Evolutionary conservation across 805 yeast species (phyloP).

Genomic region (Candida fluviatilis): DNA sequence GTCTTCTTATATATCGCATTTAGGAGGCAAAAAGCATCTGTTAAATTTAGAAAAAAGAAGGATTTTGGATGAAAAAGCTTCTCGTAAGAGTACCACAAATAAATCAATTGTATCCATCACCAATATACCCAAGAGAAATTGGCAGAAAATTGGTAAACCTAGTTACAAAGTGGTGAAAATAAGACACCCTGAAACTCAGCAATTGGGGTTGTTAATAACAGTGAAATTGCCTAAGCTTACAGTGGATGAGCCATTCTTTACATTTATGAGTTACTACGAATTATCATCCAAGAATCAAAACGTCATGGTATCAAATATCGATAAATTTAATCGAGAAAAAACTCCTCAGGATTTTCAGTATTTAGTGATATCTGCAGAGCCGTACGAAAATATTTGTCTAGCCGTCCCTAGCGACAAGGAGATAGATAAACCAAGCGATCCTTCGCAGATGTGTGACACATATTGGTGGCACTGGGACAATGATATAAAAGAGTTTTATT

Average conservation of each 20-base stretch:
- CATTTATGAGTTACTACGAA: constrained; percentile 80
- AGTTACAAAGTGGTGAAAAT: constrained; percentile 64
- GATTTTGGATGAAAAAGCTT: constrained; percentile 30
- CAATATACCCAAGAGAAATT: constrained; percentile 42
- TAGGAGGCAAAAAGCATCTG: constrained; percentile 82
- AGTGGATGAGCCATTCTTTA: constrained; percentile 54
- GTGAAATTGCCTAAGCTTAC: constrained; percentile 51
- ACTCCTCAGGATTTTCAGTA: constrained; percentile 54
- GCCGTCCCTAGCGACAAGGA: constrained; percentile 66
- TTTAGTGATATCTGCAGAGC: constrained; percentile 80
- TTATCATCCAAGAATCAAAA: constrained; percentile 38
- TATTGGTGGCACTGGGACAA: constrained; percentile 74
- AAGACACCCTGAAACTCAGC: constrained; percentile 53
- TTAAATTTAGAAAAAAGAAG: constrained; percentile 61
- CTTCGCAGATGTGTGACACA: constrained; percentile 20
- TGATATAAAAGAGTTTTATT: constrained; percentile 61
- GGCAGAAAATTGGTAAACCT: constrained; percentile 70
- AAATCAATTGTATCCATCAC: constrained; percentile 23
- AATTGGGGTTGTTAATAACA: constrained; percentile 63
- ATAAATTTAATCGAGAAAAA: constrained; percentile 14
- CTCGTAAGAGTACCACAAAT: constrained; percentile 11
- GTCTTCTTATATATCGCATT: constrained; percentile 76
- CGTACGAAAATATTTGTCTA: constrained; percentile 77
- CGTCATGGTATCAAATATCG: constrained; percentile 17
- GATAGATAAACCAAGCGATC: constrained; percentile 28